These are phyloP conservation scores for Microbotryum violaceum DNA, from an alignment of 1,284 basidiomycete genomes.

Conservation along the genomic window DNA sequence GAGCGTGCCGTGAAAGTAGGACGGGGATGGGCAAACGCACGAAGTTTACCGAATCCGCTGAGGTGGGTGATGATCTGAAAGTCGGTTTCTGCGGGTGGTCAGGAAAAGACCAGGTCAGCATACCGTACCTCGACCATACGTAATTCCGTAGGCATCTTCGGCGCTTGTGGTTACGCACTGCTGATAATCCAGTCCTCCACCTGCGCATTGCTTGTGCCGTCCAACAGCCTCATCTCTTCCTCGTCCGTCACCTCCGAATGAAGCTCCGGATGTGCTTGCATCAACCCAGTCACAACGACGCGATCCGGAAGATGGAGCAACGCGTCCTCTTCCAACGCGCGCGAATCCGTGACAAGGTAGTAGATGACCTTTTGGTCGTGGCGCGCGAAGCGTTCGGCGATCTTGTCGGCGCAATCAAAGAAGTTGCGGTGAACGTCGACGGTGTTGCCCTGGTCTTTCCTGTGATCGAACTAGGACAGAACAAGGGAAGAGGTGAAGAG, in stretches of 20 bases:
- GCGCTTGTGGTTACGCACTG: neutral
- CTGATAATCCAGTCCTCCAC: conserved; percentile 21
- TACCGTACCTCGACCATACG: too few relatives aligned
- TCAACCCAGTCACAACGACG: conserved; percentile 15
- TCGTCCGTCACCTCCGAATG: too few relatives aligned
- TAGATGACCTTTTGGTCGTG: conserved; percentile 16
- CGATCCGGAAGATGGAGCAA: conserved; percentile 6
- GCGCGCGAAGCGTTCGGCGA: conserved; percentile 8
- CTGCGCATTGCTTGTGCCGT: conserved; percentile 16
- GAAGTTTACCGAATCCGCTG: conserved; percentile 1
- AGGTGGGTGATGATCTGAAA: neutral
- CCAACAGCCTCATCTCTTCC: conserved; percentile 10
- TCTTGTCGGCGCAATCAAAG: conserved; percentile 24
- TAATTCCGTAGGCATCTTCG: too few relatives aligned
- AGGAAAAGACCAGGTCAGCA: too few relatives aligned
- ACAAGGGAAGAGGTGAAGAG: too few relatives aligned
- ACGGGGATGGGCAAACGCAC: neutral
- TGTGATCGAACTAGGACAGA: neutral
- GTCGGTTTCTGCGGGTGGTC: conserved; percentile 1
- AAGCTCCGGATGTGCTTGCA: conserved; percentile 11
- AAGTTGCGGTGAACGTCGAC: conserved; percentile 21
- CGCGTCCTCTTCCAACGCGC: conserved; percentile 16
- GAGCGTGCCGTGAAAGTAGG: too few relatives aligned
- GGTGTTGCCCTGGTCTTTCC: conserved; percentile 2
- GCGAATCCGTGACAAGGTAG: conserved; percentile 20